phyloP scores from a whole-genome alignment of 179 eudicot species.

The Camellia oleifera region DNA sequence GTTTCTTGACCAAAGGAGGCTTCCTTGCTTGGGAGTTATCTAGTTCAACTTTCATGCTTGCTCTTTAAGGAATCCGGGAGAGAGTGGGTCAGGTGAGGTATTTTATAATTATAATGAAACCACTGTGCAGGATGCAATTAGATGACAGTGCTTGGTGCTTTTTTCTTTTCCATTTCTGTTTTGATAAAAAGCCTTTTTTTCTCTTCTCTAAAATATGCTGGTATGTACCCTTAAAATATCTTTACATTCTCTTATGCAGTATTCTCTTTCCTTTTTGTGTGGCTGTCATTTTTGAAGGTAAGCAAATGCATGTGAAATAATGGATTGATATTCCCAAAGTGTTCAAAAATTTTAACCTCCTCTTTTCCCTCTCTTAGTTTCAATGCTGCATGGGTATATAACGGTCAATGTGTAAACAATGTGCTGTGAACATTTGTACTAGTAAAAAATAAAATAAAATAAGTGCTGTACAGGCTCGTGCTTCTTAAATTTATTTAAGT shows the following conservation, averaged over 20 bases:
- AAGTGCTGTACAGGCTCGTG: neutral
- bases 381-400: neutral
- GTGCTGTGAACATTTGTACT: neutral
- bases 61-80: neutral
- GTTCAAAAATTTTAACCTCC: neutral
- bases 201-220: neutral
- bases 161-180: too few relatives aligned
- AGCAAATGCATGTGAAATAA: neutral
- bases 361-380: neutral
- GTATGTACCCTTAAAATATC: neutral
- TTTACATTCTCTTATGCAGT: neutral
- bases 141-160: neutral
- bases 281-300: neutral
- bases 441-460: too few relatives aligned
- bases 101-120: neutral
- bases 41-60: neutral
- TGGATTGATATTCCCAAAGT: neutral
- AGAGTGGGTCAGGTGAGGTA: neutral
- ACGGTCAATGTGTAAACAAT: constrained; percentile 1
- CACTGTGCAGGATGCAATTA: neutral
- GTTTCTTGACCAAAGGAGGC: neutral
- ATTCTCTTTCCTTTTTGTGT: neutral
- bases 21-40: neutral
- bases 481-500: neutral
- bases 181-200: neutral